These are phyloP conservation scores for Sarocladium oryzae DNA, from an alignment of 2,329 filamentous ascomycete species.

Conservation along the genomic window DNA sequence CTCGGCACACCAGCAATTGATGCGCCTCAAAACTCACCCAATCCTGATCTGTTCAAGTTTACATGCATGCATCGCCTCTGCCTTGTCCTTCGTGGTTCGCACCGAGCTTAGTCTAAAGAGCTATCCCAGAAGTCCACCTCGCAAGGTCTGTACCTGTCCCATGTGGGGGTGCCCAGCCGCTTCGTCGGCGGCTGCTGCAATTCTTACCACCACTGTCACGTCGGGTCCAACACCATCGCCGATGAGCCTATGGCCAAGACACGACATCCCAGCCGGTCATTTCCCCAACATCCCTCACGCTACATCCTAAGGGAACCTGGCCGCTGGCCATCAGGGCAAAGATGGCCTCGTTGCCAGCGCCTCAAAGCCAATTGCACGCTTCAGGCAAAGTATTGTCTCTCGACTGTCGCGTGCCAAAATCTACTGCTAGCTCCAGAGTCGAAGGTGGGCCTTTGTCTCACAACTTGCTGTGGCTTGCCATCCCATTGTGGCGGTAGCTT, in stretches of 20 bases:
- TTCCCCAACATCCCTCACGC: not conserved
- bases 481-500: not conserved
- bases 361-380: not conserved
- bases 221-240: not conserved
- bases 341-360: no score
- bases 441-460: not conserved
- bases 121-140: not conserved
- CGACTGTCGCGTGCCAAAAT: not conserved
- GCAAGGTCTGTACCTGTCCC: not conserved
- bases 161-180: slow-evolving; percentile 3
- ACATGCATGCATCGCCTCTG: not conserved
- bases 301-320: no score
- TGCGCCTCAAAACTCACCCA: no score
- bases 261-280: not conserved
- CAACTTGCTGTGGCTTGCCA: not conserved
- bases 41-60: not conserved
- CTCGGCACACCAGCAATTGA: no score
- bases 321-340: no score
- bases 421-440: not conserved
- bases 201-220: not conserved
- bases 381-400: not conserved
- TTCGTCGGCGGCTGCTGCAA: not conserved
- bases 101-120: not conserved
- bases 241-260: slow-evolving; percentile 2
- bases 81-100: not conserved